phyloP scores from a whole-genome alignment of 306 rosid genomes.

The Herpetospermum pedunculosum region DNA sequence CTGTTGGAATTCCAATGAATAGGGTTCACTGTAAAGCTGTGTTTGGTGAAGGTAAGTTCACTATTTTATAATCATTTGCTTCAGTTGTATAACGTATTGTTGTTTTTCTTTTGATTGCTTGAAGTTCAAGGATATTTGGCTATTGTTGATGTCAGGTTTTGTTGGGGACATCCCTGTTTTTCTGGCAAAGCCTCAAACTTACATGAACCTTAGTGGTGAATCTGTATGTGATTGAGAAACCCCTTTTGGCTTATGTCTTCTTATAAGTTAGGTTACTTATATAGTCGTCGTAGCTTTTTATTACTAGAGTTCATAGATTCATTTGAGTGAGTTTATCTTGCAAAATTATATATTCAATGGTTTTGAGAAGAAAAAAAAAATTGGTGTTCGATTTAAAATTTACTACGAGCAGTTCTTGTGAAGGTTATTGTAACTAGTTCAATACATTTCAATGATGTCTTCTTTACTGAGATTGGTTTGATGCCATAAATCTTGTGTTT shows the following conservation, averaged over 20 bases:
- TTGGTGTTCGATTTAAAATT: not conserved
- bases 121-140: slow-evolving; percentile 14
- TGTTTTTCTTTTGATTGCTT: slow-evolving; percentile 7
- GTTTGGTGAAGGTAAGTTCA: slow-evolving; percentile 54
- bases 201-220: slow-evolving; percentile 94
- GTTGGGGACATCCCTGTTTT: slow-evolving; percentile 70
- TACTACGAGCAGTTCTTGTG: not conserved
- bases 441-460: not conserved
- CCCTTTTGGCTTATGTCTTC: not conserved
- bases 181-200: slow-evolving; percentile 95
- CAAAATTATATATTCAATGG: not conserved
- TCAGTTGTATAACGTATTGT: not conserved
- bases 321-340: not conserved
- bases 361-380: not conserved
- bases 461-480: slow-evolving; percentile 1
- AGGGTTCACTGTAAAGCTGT: slow-evolving; percentile 65
- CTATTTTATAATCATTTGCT: not conserved
- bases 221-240: slow-evolving; percentile 45
- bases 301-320: not conserved
- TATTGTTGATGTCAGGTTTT: slow-evolving; percentile 37
- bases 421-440: not conserved
- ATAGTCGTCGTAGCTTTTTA: not conserved
- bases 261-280: not conserved
- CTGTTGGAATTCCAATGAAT: slow-evolving; percentile 49
- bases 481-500: slow-evolving; percentile 5